A percentile compares a stretch with the other conserved stretches of the same genome.
These are phyloP conservation scores for Paracamarosporium sp. DNA, from an alignment of 2,329 filamentous ascomycete genomes.

Conservation along the genomic window DNA sequence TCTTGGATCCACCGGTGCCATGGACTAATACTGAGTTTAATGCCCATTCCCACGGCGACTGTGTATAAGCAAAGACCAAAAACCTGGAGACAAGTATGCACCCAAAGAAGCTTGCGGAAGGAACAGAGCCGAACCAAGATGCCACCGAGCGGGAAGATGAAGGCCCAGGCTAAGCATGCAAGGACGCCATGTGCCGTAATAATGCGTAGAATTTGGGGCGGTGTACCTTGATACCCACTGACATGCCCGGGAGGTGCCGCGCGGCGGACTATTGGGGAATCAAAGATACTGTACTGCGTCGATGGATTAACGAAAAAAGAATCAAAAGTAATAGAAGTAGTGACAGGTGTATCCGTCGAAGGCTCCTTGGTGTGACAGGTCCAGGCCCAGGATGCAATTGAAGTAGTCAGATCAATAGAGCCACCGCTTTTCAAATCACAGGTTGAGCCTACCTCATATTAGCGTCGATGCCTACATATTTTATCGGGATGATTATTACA, in stretches of 20 bases:
- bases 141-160: conserved; percentile 53
- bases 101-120: conserved; percentile 49
- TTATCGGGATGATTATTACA: conserved; percentile 46
- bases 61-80: conserved; percentile 56
- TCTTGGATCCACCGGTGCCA: conserved; percentile 34
- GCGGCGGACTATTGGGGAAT: conserved; percentile 15
- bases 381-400: not conserved
- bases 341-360: not conserved
- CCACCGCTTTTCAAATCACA: conserved; percentile 61
- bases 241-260: not conserved
- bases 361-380: not conserved
- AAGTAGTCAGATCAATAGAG: conserved; percentile 12
- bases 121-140: conserved; percentile 51
- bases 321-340: not conserved
- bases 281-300: conserved; percentile 55
- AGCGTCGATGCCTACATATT: not conserved
- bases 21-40: conserved; percentile 54
- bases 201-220: conserved; percentile 20
- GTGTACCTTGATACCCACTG: not conserved
- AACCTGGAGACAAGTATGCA: conserved; percentile 56
- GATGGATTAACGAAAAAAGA: not conserved
- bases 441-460: conserved; percentile 51
- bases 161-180: conserved; percentile 51
- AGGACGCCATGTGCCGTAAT: conserved; percentile 52
- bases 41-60: conserved; percentile 58